Conservation (phyloP, 2,329 filamentous ascomycete species). For the Tolypocladium nubicola region DNA sequence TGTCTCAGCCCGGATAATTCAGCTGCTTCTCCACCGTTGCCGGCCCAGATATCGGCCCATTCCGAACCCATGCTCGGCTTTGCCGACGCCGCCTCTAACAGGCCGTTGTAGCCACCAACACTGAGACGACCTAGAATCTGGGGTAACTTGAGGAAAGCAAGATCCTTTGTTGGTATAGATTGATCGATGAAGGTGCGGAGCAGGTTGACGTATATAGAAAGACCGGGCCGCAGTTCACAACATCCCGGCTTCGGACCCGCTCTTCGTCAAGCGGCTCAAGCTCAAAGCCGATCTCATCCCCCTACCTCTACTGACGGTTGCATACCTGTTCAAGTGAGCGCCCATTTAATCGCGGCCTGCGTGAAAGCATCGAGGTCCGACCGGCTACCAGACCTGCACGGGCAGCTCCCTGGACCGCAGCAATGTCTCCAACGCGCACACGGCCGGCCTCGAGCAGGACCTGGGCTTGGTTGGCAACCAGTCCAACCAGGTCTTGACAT, state of each 20-base stretch:
- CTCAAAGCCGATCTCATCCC: neutral
- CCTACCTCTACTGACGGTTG: neutral
- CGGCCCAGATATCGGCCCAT: neutral
- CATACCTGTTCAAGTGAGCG: neutral
- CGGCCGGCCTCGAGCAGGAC: neutral
- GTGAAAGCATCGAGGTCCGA: too few relatives aligned
- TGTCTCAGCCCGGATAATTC: neutral
- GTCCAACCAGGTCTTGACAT: conserved; percentile 3
- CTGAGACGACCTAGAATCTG: neutral
- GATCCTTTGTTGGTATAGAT: too few relatives aligned
- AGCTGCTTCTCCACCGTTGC: neutral
- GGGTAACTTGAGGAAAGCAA: neutral
- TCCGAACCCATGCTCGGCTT: neutral
- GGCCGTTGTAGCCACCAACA: too few relatives aligned
- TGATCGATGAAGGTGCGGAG: neutral
- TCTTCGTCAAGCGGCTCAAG: neutral
- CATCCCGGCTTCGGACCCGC: neutral
- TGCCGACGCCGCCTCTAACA: neutral
- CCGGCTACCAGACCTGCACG: neutral
- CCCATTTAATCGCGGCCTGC: too few relatives aligned
- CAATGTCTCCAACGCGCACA: conserved; percentile 4
- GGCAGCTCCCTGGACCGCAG: conserved; percentile 3
- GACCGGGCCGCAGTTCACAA: too few relatives aligned
- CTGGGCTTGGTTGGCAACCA: conserved; percentile 1
- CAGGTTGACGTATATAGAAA: neutral